Percentiles rank a stretch among this genome's conserved stretches.
These are phyloP conservation scores for Hydnum rufescens DNA, from an alignment of 768 basidiomycete genomes.

Conservation along the genomic window DNA sequence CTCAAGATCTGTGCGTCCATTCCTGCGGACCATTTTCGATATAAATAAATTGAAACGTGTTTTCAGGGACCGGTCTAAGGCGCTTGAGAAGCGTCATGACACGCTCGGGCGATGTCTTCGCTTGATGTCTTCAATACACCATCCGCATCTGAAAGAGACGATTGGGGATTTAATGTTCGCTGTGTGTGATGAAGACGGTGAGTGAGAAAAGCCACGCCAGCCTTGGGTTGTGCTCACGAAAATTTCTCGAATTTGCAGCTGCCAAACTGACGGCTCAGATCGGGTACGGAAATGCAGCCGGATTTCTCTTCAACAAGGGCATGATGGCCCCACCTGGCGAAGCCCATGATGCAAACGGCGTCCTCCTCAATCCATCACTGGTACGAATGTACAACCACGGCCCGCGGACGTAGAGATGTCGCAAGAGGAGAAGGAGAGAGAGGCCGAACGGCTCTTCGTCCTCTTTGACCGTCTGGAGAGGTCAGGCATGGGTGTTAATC, in stretches of 20 bases:
- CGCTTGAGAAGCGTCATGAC: slow-evolving; percentile 55
- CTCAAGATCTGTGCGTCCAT: slow-evolving; percentile 36
- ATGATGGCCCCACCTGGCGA: slow-evolving; percentile 40
- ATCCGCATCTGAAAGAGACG: slow-evolving; percentile 48
- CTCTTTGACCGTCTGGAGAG: slow-evolving; percentile 79
- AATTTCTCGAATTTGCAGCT: slow-evolving; percentile 30
- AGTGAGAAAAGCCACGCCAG: slow-evolving; percentile 4
- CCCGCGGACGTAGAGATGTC: slow-evolving; percentile 41
- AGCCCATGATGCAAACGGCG: slow-evolving; percentile 19
- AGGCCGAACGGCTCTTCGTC: slow-evolving; percentile 81
- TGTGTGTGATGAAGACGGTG: slow-evolving; percentile 60
- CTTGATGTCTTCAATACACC: slow-evolving; percentile 53
- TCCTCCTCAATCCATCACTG: slow-evolving; percentile 73
- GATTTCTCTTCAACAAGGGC: slow-evolving; percentile 83
- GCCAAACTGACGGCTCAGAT: slow-evolving; percentile 51
- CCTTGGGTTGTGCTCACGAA: slow-evolving; percentile 9
- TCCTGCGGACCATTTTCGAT: background rate
- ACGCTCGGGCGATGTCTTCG: slow-evolving; percentile 64
- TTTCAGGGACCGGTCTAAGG: slow-evolving; percentile 43
- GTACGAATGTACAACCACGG: slow-evolving; percentile 26
- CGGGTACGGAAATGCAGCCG: slow-evolving; percentile 92
- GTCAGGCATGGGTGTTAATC: slow-evolving; percentile 40
- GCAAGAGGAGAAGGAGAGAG: slow-evolving; percentile 84
- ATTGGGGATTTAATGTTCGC: slow-evolving; percentile 78
- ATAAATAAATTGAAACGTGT: background rate